Percentiles rank a stretch among this genome's conserved stretches.
Conservation (phyloP, 139 green algal genomes). For the Asterochloris erici region DNA sequence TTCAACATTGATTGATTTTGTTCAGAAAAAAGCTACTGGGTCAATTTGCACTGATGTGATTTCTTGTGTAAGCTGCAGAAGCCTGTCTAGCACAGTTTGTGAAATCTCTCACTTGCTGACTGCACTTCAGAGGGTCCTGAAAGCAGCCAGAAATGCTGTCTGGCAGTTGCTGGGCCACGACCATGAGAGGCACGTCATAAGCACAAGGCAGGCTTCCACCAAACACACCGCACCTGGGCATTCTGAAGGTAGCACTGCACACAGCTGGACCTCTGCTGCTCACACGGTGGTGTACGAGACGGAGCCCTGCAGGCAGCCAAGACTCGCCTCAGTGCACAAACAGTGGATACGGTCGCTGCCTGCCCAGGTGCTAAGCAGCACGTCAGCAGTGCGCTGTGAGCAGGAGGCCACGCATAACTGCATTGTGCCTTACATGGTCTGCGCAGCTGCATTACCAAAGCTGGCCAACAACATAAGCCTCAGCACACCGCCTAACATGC, state of each 20-base stretch:
- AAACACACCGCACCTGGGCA: background rate
- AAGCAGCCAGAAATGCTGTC: background rate
- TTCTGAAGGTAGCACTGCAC: conserved; percentile 7
- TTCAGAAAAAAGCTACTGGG: too few relatives aligned
- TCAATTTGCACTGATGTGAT: too few relatives aligned
- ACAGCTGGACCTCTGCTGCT: conserved; percentile 3
- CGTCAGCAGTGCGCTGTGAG: too few relatives aligned
- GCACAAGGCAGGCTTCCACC: background rate
- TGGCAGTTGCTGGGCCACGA: background rate
- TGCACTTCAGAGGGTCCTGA: conserved; percentile 7
- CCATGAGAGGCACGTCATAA: background rate
- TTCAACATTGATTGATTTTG: background rate
- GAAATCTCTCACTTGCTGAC: conserved; percentile 3
- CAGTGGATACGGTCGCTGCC: too few relatives aligned
- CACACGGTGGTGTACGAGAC: background rate
- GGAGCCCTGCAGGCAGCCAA: background rate
- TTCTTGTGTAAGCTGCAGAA: too few relatives aligned
- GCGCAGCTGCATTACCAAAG: too few relatives aligned
- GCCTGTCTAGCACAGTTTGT: conserved; percentile 8
- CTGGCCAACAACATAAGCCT: too few relatives aligned
- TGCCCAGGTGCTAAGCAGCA: too few relatives aligned
- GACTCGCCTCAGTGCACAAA: too few relatives aligned
- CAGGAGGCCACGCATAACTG: too few relatives aligned
- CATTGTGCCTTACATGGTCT: too few relatives aligned
- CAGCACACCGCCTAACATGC: too few relatives aligned